Conservation (phyloP, 495 filamentous ascomycete species). For the Penicillium pulvis region DNA sequence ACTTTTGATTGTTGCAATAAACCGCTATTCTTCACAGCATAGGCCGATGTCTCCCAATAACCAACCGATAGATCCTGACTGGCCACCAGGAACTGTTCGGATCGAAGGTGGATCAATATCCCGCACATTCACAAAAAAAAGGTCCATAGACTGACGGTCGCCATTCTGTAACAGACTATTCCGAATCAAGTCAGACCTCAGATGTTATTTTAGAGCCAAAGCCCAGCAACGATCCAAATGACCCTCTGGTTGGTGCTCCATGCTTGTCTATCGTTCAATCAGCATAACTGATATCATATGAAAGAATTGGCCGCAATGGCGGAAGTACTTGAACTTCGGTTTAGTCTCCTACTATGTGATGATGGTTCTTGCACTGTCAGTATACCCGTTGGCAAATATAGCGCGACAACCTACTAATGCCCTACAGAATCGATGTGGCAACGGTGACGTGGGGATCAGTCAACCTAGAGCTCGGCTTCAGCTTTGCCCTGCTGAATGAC, state of each 20-base stretch:
- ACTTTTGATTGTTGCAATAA: background rate
- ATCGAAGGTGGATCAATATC: conserved; percentile 15
- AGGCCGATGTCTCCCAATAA: conserved; percentile 10
- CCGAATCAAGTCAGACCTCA: conserved; percentile 7
- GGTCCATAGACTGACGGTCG: background rate
- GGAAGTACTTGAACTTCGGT: conserved; percentile 26
- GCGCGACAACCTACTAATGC: background rate
- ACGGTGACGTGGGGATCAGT: conserved; percentile 44
- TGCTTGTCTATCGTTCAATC: background rate
- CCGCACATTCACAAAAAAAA: background rate
- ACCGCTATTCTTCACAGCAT: background rate
- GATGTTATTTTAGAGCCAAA: conserved; percentile 25
- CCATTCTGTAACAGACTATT: conserved; percentile 11
- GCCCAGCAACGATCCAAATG: conserved; percentile 24
- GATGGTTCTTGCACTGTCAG: conserved; percentile 27
- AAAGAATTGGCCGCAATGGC: conserved; percentile 24
- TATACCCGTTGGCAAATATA: background rate
- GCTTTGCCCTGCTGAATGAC: conserved; percentile 38
- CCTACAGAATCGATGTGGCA: conserved; percentile 32
- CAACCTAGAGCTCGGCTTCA: conserved; percentile 41
- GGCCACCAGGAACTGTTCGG: conserved; percentile 26
- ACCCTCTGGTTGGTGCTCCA: conserved; percentile 21
- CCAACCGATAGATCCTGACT: conserved; percentile 16
- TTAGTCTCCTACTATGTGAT: conserved; percentile 26
- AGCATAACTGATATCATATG: background rate